Percentiles rank a stretch among this genome's conserved stretches.
These are phyloP conservation scores for Sinapis alba DNA, from an alignment of 441 rosid species.

Conservation along the genomic window DNA sequence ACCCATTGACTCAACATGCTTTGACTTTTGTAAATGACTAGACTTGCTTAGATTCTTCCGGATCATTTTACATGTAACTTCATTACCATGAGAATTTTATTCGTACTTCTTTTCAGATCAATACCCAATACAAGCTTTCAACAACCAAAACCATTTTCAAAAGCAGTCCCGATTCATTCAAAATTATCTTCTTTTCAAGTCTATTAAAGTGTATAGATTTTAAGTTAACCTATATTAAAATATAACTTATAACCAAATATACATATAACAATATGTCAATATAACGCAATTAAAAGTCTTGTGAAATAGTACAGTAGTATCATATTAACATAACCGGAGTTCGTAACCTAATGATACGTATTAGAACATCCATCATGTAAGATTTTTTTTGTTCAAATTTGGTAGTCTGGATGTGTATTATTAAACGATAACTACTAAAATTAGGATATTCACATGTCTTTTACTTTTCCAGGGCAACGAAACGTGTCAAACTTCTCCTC, in stretches of 20 bases:
- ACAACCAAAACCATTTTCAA: no score
- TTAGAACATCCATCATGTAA: background rate
- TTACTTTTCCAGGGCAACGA: slow-evolving; percentile 25
- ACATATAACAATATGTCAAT: background rate
- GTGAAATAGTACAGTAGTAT: background rate
- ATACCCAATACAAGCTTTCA: no score
- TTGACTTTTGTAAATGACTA: no score
- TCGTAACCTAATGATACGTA: background rate
- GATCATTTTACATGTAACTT: no score
- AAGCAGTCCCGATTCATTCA: background rate
- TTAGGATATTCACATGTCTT: slow-evolving; percentile 7
- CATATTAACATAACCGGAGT: background rate
- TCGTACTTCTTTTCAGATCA: no score
- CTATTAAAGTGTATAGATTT: background rate
- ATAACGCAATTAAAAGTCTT: background rate
- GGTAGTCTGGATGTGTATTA: background rate
- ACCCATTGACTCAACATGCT: no score
- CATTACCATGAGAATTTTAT: no score
- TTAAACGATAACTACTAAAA: background rate
- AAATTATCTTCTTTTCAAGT: background rate
- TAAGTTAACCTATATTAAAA: background rate
- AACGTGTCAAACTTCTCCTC: slow-evolving; percentile 36
- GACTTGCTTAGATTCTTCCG: no score
- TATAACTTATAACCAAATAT: background rate
- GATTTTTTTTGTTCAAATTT: background rate